These are phyloP conservation scores for Dichomitus squalens DNA, from an alignment of 1,284 basidiomycete species.

Conservation along the genomic window DNA sequence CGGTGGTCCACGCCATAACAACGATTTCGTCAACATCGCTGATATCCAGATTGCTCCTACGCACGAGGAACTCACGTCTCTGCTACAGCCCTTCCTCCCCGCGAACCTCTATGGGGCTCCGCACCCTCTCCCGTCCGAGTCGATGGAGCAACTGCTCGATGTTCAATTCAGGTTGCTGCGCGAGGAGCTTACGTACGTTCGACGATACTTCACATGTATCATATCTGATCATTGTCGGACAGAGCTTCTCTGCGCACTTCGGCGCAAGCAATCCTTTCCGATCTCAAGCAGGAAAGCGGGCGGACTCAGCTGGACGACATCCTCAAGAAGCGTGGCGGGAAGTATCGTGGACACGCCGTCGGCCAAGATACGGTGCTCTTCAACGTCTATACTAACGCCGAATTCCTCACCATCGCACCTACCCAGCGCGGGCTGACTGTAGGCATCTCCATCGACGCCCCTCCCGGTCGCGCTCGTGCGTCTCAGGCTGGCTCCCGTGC, in stretches of 20 bases:
- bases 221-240: not conserved
- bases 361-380: slow-evolving; percentile 31
- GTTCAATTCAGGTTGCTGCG: slow-evolving; percentile 45
- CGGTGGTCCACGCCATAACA: slow-evolving; percentile 50
- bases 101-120: slow-evolving; percentile 42
- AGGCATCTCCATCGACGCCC: slow-evolving; percentile 28
- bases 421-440: slow-evolving; percentile 28
- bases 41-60: slow-evolving; percentile 43
- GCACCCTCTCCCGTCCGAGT: slow-evolving; percentile 36
- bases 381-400: slow-evolving; percentile 33
- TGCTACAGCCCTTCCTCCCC: slow-evolving; percentile 37
- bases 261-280: slow-evolving; percentile 37
- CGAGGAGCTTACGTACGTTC: slow-evolving; percentile 40
- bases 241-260: slow-evolving; percentile 56
- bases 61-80: slow-evolving; percentile 37
- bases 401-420: slow-evolving; percentile 27
- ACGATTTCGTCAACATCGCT: slow-evolving; percentile 38
- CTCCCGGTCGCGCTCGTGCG: slow-evolving; percentile 30
- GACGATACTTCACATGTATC: too few species aligned
- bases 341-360: slow-evolving; percentile 32
- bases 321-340: slow-evolving; percentile 31
- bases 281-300: slow-evolving; percentile 27
- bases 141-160: slow-evolving; percentile 39
- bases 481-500: slow-evolving; percentile 18
- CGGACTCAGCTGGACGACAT: slow-evolving; percentile 30